Conservation (phyloP, 768 basidiomycete species). For the Suillus variegatus region DNA sequence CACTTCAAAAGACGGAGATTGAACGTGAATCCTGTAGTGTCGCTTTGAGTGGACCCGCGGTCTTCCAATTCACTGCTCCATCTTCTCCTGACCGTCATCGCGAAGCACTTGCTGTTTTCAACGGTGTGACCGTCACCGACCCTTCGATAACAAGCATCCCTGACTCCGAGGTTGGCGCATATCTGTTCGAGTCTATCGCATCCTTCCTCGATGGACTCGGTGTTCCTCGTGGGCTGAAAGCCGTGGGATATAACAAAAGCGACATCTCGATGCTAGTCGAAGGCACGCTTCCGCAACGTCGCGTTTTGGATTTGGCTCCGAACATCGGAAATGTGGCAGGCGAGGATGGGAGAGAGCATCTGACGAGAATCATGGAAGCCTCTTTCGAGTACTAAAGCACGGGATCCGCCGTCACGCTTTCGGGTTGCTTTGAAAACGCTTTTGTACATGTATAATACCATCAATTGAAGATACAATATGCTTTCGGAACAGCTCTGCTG, state of each 20-base stretch:
- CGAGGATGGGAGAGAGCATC: slow-evolving; percentile 80
- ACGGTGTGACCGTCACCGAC: slow-evolving; percentile 60
- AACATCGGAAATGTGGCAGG: slow-evolving; percentile 82
- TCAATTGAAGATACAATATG: not conserved
- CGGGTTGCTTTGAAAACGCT: slow-evolving; percentile 5
- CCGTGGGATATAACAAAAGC: slow-evolving; percentile 67
- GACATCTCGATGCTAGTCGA: slow-evolving; percentile 81
- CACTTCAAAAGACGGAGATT: not conserved
- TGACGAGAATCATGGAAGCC: slow-evolving; percentile 77
- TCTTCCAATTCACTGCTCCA: slow-evolving; percentile 95
- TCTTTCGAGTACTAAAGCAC: slow-evolving; percentile 72
- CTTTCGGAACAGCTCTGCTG: not conserved
- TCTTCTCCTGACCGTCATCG: slow-evolving; percentile 92
- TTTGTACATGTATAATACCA: slow-evolving; percentile 2
- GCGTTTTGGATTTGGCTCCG: slow-evolving; percentile 92
- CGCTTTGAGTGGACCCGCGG: slow-evolving; percentile 88
- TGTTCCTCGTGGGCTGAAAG: slow-evolving; percentile 84
- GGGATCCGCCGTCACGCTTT: not conserved
- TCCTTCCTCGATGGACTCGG: slow-evolving; percentile 84
- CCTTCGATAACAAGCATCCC: slow-evolving; percentile 72
- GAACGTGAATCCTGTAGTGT: slow-evolving; percentile 48
- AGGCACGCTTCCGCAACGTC: slow-evolving; percentile 88
- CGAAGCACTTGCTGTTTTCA: slow-evolving; percentile 85
- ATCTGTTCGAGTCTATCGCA: slow-evolving; percentile 85
- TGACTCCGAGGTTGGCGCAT: slow-evolving; percentile 74